Evolutionary conservation across 1,284 basidiomycete genomes (phyloP), one percentile per base, ranked within the genome.

Genomic region (Marasmius tenuissimus): DNA sequence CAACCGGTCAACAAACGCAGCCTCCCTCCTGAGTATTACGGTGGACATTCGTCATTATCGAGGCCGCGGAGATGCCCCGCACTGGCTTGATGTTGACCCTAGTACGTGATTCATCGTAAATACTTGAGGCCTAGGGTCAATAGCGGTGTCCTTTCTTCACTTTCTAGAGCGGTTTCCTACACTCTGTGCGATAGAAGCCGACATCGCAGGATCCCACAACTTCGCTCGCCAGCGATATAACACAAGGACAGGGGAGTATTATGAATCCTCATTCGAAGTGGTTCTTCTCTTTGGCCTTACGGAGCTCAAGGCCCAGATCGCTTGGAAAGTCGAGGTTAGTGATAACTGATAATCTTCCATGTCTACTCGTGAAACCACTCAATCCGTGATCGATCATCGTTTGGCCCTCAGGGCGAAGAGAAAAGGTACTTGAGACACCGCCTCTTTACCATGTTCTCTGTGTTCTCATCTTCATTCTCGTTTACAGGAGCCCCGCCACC

Each of bases 231-330:
- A n/a, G 34, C n/a, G 14, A 16, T 55, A 11, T 16, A 34, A 20
- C 33, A 10, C 12, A 6, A 42, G 9, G 14, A 48, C 27, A 14
- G 38, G 48, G 3, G 48, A 27, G n/a, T 61, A 60, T 37, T 62
- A 60, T 27, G 38, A 51, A 6, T 12, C 60, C 3, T 34, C 55
- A n/a, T 65, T 48, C 33, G 61, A 62, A 0, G 52, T 65, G 22
- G 59, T 65, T 8, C 53, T 65, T 7, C 53, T 51, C 2, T 34
- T 65, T 18, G 63, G 63, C 8, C 40, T 60, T 20, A 65, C 63
- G 7, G 63, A 65, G 37, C 51, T 65, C n/a, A 60, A 62, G 47
- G 63, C 63, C 4, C 63, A 65, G 27, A 58, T 65, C 3, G 38
- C 51, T 35, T 65, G 63, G 63, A 60, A 33, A 45, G 47, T 58